phyloP scores from a whole-genome alignment of 2,329 filamentous ascomycete species.

The Phialophora verrucosa region DNA sequence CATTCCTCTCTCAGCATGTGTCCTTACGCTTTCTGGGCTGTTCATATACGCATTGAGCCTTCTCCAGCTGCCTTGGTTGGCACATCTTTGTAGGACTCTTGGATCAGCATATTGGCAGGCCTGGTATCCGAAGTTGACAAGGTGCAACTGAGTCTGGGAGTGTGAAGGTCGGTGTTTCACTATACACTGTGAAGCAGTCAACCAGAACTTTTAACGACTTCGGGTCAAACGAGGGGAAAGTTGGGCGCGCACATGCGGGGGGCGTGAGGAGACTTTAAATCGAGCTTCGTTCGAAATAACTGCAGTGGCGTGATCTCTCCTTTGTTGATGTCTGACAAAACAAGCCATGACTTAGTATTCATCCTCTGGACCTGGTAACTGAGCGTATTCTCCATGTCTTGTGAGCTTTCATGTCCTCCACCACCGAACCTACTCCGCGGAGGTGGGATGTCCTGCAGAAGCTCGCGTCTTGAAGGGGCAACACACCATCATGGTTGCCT shows the following conservation, averaged over 20 bases:
- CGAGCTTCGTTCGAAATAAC: background rate
- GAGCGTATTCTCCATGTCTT: background rate
- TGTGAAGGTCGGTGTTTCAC: background rate
- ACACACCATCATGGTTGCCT: background rate
- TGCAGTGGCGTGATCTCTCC: background rate
- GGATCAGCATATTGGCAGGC: slow-evolving; percentile 60
- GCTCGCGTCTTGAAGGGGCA: background rate
- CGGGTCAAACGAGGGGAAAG: background rate
- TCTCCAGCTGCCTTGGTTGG: slow-evolving; percentile 63
- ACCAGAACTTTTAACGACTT: background rate
- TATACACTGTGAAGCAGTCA: background rate
- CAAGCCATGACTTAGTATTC: background rate
- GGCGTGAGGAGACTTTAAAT: background rate
- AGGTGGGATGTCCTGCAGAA: background rate
- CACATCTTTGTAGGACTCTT: slow-evolving; percentile 65
- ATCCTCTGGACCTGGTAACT: background rate
- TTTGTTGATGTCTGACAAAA: background rate
- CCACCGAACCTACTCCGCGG: background rate
- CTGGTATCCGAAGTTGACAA: background rate
- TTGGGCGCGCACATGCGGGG: background rate
- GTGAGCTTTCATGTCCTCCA: background rate
- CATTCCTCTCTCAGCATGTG: slow-evolving; percentile 23
- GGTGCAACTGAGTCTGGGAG: background rate
- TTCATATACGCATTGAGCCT: slow-evolving; percentile 58
- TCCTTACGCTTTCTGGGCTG: slow-evolving; percentile 14